These are phyloP conservation scores for Gaertneriomyces sp. DNA, from an alignment of 192 early-diverging fungal genomes.

Conservation along the genomic window DNA sequence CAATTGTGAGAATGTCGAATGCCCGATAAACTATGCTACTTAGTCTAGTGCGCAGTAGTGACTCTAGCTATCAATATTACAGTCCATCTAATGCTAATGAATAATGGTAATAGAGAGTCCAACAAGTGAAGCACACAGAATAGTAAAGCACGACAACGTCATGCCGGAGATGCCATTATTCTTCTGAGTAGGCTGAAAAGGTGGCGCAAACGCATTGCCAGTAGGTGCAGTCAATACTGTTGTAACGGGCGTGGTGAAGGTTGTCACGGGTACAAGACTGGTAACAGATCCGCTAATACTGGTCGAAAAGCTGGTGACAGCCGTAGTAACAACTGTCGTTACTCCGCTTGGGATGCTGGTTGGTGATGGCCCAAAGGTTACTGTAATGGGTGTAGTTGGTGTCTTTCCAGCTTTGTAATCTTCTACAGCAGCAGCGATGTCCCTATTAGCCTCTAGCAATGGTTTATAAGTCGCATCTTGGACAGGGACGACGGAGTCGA, in stretches of 20 bases:
- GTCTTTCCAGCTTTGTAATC: slow-evolving; percentile 2
- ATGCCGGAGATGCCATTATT: no score
- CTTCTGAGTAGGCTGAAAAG: no score
- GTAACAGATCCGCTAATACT: neutral
- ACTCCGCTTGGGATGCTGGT: neutral
- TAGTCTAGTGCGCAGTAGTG: no score
- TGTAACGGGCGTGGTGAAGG: neutral
- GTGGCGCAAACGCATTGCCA: no score
- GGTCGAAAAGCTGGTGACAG: neutral
- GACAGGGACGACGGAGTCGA: neutral
- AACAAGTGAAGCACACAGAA: no score
- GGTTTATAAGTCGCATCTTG: slow-evolving; percentile 15
- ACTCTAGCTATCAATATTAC: no score
- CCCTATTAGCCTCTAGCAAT: neutral
- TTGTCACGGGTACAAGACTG: slow-evolving; percentile 1
- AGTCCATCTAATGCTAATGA: no score
- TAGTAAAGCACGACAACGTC: no score
- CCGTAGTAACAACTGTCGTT: neutral
- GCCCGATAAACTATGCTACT: no score
- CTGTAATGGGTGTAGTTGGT: slow-evolving; percentile 9
- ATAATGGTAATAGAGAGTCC: no score
- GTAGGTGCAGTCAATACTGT: no score
- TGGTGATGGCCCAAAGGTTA: slow-evolving; percentile 14
- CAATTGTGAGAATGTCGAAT: no score
- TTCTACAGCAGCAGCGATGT: slow-evolving; percentile 7